Conservation (phyloP, 2,329 filamentous ascomycete species). For the Hymenoscyphus albidus region DNA sequence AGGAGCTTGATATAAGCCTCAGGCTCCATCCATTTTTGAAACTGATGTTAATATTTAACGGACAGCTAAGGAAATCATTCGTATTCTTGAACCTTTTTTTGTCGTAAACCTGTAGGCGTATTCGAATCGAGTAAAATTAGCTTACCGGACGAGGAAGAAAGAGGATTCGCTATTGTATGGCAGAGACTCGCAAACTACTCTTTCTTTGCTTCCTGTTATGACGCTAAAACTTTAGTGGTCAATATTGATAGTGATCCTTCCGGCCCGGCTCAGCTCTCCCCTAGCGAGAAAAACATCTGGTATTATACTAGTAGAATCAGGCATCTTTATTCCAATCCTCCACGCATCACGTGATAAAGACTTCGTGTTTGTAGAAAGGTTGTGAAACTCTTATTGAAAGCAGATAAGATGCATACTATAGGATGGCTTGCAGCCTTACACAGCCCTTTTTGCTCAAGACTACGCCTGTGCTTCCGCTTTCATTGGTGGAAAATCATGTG, state of each 20-base stretch:
- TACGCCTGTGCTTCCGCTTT: slow-evolving; percentile 10
- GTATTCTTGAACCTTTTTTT: not conserved
- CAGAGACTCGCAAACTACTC: not conserved
- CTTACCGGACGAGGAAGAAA: not conserved
- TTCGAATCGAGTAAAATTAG: not conserved
- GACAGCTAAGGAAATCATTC: not conserved
- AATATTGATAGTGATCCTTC: not conserved
- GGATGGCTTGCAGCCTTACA: not conserved
- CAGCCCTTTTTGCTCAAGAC: slow-evolving; percentile 11
- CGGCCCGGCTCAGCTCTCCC: not conserved
- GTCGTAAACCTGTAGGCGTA: not conserved
- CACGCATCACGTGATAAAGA: not conserved
- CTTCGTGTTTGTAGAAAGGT: not conserved
- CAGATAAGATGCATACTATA: slow-evolving; percentile 8
- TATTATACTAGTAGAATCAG: not conserved
- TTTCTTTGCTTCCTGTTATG: slow-evolving; percentile 9
- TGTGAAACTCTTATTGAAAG: slow-evolving; percentile 12
- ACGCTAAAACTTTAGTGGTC: not conserved
- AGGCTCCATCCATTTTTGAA: not conserved
- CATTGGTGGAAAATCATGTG: slow-evolving; percentile 11
- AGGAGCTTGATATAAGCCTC: not conserved
- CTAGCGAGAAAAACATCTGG: not conserved
- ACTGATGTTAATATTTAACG: too few species aligned
- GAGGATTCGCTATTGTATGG: not conserved
- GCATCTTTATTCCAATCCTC: not conserved